These are phyloP conservation scores for Ganoderma multipileum DNA, from an alignment of 1,284 basidiomycete genomes.

Conservation along the genomic window DNA sequence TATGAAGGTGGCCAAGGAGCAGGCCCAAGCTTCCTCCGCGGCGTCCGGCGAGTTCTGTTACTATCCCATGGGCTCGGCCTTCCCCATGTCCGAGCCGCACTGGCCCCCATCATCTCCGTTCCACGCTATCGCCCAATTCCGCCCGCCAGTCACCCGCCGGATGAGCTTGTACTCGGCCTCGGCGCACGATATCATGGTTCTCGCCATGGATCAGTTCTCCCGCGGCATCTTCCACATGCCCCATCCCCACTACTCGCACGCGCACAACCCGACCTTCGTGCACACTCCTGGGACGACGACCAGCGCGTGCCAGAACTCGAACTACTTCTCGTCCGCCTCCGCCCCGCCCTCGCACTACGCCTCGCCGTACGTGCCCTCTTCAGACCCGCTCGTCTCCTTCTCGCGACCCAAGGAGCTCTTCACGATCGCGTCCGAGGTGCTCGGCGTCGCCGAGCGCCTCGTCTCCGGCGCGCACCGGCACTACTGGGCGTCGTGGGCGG, in stretches of 20 bases:
- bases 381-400: conserved; percentile 42
- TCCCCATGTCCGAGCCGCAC: conserved; percentile 47
- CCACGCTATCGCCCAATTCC: conserved; percentile 53
- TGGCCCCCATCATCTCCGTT: conserved; percentile 64
- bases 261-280: conserved; percentile 36
- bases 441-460: conserved; percentile 63
- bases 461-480: conserved; percentile 49
- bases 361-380: conserved; percentile 11
- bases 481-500: conserved; percentile 66
- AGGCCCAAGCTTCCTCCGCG: conserved; percentile 15
- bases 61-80: conserved; percentile 30
- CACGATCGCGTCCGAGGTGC: conserved; percentile 66
- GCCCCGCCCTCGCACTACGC: conserved; percentile 23
- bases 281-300: conserved; percentile 19
- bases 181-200: conserved; percentile 59
- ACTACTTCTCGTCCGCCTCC: conserved; percentile 22
- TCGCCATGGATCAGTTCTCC: conserved; percentile 72
- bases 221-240: conserved; percentile 76
- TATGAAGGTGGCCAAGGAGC: conserved; percentile 28
- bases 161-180: conserved; percentile 51
- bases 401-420: conserved; percentile 64
- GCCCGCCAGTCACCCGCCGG: conserved; percentile 59
- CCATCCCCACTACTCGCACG: conserved; percentile 48
- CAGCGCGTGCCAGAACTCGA: conserved; percentile 19
- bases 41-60: conserved; percentile 25